Base-by-base conservation (phyloP, 495 filamentous ascomycete genomes). In the Hypoxylon perforatum region DNA sequence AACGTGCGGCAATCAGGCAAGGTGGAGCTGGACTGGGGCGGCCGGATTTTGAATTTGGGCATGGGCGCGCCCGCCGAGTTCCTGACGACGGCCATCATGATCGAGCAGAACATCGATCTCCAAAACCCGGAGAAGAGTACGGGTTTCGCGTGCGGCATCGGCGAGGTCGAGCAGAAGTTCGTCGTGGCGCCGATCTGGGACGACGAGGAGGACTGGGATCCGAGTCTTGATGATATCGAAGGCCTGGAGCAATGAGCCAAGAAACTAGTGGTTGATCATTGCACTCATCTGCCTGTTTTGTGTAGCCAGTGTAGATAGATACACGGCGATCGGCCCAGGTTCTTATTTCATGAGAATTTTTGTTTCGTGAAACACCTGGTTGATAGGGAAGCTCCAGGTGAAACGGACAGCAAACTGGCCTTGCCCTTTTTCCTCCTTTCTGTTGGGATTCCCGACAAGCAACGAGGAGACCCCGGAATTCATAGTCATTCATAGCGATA, bases 11-110 rank as follows among this genome's bases (percentile, higher is more conserved):
- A 85, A 70, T 87, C 84, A 8, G 88, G 88, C 54, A 82, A 80
- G 39, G 82, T 83, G 1, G 85, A 87, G 55, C 70, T 91, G 25
- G 77, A 79, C 58, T 91, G 88, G 88, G 88, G 87, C 14, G 86
- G 87, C 4, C 79, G 76, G 39, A 77, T 57, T 36, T 61, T 89
- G 60, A 72, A 76, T 23, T 15, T 90, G 7, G 78, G 76, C 3
- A 63, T 76, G 1, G 79, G 78, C 12, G 80, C 76, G 0, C 77
- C 78, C 17, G 63, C 76, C 33, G 78, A 75, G 25, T 84, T 85
- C 57, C 59, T 82, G 42, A 80, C 75, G 5, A 78, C 75, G 10
- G 79, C 77, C 7, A 79, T 82, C 19, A 73, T 86, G 42, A 68
- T 82, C 6, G 78, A 81, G 47, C 76, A 82, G 49, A 76, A 71